Base-by-base conservation (phyloP, 75 land plant genomes). In the Cupressus sempervirens region DNA sequence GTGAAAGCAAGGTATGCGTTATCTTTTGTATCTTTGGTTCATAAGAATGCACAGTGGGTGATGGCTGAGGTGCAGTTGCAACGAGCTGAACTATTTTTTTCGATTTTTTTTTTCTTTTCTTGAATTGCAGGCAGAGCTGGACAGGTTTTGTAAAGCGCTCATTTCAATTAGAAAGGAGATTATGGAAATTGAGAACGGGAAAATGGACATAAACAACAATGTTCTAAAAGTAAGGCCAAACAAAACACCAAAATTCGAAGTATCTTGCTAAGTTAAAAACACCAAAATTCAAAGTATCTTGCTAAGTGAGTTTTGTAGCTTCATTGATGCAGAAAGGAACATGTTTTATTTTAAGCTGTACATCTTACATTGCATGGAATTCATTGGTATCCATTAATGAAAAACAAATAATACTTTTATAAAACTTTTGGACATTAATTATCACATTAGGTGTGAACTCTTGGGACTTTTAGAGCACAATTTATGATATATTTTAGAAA, bases 101-200 rank as follows among this genome's bases (percentile, higher is more conserved):
- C 30, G 15, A 54, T 9, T 48, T 30, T 16, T 54, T 18, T 77
- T 9, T 48, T 30, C 8, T 54, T 18, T 77, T 85, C 53, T 76
- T 32, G 35, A 76, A 80, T 87, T 87, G 65, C 96, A 97, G 99
- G 98, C 96, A 34, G 99, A 98, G 89, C 81, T 98, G 74, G 99
- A 98, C 83, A 93, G 99, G 86, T 98, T 92, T 81, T 98, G 99
- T 85, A 93, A 94, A 84, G 93, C 99, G 8, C 89, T 98, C 79
- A 96, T 98, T 38, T 93, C 99, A 68, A 96, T 98, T 48, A 90
- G 99, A 79, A 93, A 95, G 85, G 99, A 98, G 86, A 96, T 98
- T 84, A 91, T 89, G 50, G 86, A 86, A 58, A 96, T 98, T 86
- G 99, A 98, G 88, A 92, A 83, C 23, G 99, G 99, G 11, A 91